These are phyloP conservation scores for Blastobotrys persicus DNA, from an alignment of 1,139 yeast genomes.

Conservation along the genomic window DNA sequence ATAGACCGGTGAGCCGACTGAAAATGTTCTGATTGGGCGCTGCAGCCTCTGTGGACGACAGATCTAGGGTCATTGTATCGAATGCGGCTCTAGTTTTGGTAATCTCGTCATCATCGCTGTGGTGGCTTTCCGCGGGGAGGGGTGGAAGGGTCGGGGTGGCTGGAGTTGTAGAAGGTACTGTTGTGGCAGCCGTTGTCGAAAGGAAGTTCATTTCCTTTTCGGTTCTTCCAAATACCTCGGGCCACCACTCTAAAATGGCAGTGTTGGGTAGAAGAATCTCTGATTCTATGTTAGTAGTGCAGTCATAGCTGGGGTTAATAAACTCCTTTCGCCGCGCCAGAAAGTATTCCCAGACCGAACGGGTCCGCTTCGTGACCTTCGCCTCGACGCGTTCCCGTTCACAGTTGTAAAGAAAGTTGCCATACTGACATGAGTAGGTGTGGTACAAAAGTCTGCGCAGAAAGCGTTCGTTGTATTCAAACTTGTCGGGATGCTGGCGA, in stretches of 20 bases:
- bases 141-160: background rate
- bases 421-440: constrained; percentile 90
- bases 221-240: constrained; percentile 71
- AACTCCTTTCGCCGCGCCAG: constrained; percentile 73
- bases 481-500: constrained; percentile 65
- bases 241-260: constrained; percentile 81
- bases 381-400: constrained; percentile 58
- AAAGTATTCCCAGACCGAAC: constrained; percentile 94
- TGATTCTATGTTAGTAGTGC: constrained; percentile 25
- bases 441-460: constrained; percentile 81
- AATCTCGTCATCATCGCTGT: constrained; percentile 14
- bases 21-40: background rate
- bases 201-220: constrained; percentile 74
- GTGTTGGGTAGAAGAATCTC: constrained; percentile 64
- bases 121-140: constrained; percentile 9
- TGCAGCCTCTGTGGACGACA: constrained; percentile 4
- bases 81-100: constrained; percentile 12
- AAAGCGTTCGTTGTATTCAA: constrained; percentile 88
- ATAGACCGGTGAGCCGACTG: background rate
- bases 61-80: constrained; percentile 19
- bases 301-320: constrained; percentile 48
- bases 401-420: constrained; percentile 75
- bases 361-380: constrained; percentile 49
- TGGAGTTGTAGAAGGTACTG: constrained; percentile 9
- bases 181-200: background rate